Evolutionary conservation across 2,329 filamentous ascomycete species (phyloP).

Genomic region (Neurospora sp.): DNA sequence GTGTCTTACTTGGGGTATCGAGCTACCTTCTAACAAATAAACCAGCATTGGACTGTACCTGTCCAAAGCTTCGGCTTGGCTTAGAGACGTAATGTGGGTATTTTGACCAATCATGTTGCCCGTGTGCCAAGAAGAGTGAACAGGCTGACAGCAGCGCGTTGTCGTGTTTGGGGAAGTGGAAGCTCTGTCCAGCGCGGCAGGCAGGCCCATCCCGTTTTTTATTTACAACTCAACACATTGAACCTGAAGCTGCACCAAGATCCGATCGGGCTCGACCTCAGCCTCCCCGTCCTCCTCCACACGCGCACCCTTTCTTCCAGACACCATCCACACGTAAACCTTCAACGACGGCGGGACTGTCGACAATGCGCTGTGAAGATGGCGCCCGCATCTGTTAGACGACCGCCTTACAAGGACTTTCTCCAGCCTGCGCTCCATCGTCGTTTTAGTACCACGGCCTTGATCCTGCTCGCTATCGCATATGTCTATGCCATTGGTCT

Average conservation of each 20-base stretch:
- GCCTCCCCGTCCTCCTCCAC: background rate
- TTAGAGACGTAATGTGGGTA: conserved; percentile 9
- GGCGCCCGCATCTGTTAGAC: conserved; percentile 44
- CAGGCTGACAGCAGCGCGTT: background rate
- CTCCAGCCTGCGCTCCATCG: conserved; percentile 80
- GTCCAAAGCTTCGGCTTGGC: background rate
- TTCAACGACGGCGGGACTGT: conserved; percentile 1
- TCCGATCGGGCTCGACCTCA: background rate
- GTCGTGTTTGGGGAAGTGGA: conserved; percentile 1
- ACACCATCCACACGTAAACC: background rate
- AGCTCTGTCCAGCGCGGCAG: background rate
- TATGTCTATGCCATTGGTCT: conserved; percentile 64
- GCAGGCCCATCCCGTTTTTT: conserved; percentile 2
- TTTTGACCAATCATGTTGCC: background rate
- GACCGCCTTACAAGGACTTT: conserved; percentile 71
- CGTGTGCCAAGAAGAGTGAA: background rate
- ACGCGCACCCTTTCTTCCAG: background rate
- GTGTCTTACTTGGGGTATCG: no score
- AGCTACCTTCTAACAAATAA: no score
- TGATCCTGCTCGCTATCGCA: conserved; percentile 58
- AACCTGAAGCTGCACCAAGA: background rate
- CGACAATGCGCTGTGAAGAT: conserved; percentile 39
- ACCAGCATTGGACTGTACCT: no score
- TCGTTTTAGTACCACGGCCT: conserved; percentile 71
- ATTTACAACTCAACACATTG: conserved; percentile 4